Conservation (phyloP, 2,329 filamentous ascomycete genomes). For the Aureobasidium sp. region DNA sequence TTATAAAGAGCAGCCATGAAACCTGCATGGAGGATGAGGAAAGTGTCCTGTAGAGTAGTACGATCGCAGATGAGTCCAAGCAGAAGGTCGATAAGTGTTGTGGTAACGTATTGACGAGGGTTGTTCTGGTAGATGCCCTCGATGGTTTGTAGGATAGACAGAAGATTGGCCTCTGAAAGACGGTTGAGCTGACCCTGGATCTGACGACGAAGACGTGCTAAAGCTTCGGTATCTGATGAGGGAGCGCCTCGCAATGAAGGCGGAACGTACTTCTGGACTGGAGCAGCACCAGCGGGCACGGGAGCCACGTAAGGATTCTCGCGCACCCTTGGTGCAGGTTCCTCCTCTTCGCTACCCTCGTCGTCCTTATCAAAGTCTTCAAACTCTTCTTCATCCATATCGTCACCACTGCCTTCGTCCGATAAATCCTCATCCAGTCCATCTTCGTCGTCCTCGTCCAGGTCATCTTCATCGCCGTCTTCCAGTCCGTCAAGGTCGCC, state of each 20-base stretch:
- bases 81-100: constrained; percentile 68
- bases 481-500: constrained; percentile 25
- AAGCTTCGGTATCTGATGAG: constrained; percentile 58
- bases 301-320: constrained; percentile 92
- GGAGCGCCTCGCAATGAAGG: constrained; percentile 67
- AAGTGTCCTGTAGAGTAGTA: constrained; percentile 74
- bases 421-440: constrained; percentile 31
- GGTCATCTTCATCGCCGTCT: constrained; percentile 17
- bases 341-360: constrained; percentile 27
- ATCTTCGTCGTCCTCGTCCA: constrained; percentile 17
- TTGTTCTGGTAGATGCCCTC: constrained; percentile 78
- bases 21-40: constrained; percentile 82
- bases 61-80: constrained; percentile 73
- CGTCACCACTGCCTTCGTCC: constrained; percentile 31
- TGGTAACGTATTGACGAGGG: constrained; percentile 81
- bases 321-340: constrained; percentile 41
- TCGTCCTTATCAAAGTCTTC: constrained; percentile 28
- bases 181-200: constrained; percentile 86
- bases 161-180: constrained; percentile 81
- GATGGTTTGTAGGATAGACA: constrained; percentile 74
- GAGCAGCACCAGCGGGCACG: constrained; percentile 28
- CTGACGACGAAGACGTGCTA: constrained; percentile 66
- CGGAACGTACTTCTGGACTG: constrained; percentile 72
- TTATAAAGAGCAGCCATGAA: constrained; percentile 87
- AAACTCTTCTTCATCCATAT: constrained; percentile 25